Evolutionary conservation across 257 asterid species (phyloP).

Genomic region (Przewalskia tangutica): DNA sequence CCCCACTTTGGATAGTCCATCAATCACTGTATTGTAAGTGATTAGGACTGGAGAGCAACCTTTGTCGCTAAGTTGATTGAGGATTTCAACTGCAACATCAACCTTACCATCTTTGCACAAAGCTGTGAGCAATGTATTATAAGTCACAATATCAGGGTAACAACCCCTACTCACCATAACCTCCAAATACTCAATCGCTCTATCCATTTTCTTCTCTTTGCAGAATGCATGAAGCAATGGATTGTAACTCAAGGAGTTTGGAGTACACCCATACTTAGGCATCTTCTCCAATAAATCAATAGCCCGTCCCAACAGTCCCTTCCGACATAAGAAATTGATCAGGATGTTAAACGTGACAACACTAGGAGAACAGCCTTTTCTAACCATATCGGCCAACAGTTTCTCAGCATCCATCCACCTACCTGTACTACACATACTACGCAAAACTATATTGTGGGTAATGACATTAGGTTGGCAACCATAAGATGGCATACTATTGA

Average conservation of each 20-base stretch:
- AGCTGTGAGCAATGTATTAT: slow-evolving; percentile 73
- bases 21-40: slow-evolving; percentile 79
- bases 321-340: slow-evolving; percentile 71
- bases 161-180: slow-evolving; percentile 71
- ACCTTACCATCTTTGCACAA: slow-evolving; percentile 81
- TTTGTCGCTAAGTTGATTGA: slow-evolving; percentile 47
- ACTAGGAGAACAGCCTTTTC: slow-evolving; percentile 70
- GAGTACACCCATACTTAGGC: slow-evolving; percentile 69
- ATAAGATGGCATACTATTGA: slow-evolving; percentile 48
- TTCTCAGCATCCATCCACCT: slow-evolving; percentile 94
- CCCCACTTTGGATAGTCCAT: slow-evolving; percentile 71
- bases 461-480: slow-evolving; percentile 82
- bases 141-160: slow-evolving; percentile 83
- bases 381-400: slow-evolving; percentile 61
- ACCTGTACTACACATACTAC: slow-evolving; percentile 75
- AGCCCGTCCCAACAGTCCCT: slow-evolving; percentile 56
- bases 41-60: slow-evolving; percentile 75
- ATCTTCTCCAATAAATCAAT: slow-evolving; percentile 67
- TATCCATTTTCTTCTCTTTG: slow-evolving; percentile 76
- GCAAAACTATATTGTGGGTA: slow-evolving; percentile 63
- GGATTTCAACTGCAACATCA: slow-evolving; percentile 71
- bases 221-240: slow-evolving; percentile 83
- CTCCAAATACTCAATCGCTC: slow-evolving; percentile 79
- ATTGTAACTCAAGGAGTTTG: slow-evolving; percentile 77
- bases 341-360: slow-evolving; percentile 78